These are phyloP conservation scores for Suhomyces yuchorum DNA, from an alignment of 1,139 yeast genomes.

Conservation along the genomic window DNA sequence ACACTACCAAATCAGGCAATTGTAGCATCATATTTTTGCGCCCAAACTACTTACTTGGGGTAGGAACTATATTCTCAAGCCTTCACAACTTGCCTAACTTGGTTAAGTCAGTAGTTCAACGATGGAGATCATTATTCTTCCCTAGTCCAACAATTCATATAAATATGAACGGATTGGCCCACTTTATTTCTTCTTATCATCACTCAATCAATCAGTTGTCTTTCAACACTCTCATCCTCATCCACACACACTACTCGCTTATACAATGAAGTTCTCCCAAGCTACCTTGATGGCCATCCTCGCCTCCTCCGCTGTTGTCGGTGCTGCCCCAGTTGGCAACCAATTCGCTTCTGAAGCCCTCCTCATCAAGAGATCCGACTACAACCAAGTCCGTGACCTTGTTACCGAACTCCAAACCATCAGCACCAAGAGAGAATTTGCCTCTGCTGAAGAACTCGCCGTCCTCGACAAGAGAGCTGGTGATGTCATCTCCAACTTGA, in stretches of 20 bases:
- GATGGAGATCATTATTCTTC: background rate
- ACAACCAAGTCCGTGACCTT: constrained; percentile 36
- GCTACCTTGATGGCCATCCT: constrained; percentile 46
- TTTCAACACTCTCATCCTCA: constrained; percentile 3
- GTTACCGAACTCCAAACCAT: constrained; percentile 36
- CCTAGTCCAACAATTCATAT: constrained; percentile 3
- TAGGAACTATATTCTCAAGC: constrained; percentile 2
- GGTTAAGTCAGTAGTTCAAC: constrained; percentile 4
- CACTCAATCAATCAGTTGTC: constrained; percentile 11
- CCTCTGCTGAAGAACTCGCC: constrained; percentile 28
- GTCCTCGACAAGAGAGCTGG: constrained; percentile 45
- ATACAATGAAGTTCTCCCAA: constrained; percentile 46
- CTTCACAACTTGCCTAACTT: constrained; percentile 13
- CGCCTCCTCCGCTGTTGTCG: constrained; percentile 42
- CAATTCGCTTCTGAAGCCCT: constrained; percentile 20
- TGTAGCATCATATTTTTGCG: constrained; percentile 8
- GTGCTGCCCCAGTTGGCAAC: constrained; percentile 42
- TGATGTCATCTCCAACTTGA: constrained; percentile 37
- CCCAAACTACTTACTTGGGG: constrained; percentile 10
- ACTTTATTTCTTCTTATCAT: constrained; percentile 7
- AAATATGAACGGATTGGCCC: constrained; percentile 7
- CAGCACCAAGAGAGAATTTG: constrained; percentile 34
- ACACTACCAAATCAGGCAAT: constrained; percentile 16
- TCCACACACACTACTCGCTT: constrained; percentile 6
- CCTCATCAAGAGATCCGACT: constrained; percentile 42